Evolutionary conservation across 2,329 filamentous ascomycete species (phyloP).

Genomic region (Diaporthe sp.): DNA sequence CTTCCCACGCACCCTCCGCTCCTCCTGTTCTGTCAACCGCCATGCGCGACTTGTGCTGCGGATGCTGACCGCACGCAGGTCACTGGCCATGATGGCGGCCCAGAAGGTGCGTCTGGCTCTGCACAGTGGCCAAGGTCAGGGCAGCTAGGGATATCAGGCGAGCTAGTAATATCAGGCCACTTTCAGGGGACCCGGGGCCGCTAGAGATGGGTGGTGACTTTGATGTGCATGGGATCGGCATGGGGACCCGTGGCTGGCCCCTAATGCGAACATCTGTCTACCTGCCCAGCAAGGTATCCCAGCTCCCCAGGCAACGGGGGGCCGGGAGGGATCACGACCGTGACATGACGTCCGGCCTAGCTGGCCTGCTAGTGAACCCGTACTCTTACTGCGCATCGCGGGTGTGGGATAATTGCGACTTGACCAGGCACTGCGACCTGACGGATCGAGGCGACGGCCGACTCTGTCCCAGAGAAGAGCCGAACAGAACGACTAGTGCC

Average conservation of each 20-base stretch:
- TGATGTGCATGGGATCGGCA: conserved; percentile 29
- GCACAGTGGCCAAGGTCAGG: conserved; percentile 17
- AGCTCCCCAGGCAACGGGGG: not conserved
- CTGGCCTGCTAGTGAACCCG: conserved; percentile 1
- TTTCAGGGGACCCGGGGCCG: conserved; percentile 29
- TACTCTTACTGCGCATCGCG: not conserved
- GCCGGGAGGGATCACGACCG: conserved; percentile 7
- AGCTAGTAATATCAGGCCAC: conserved; percentile 37
- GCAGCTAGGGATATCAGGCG: conserved; percentile 22
- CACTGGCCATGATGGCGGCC: conserved; percentile 5
- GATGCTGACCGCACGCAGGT: not conserved
- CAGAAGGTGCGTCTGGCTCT: conserved; percentile 11
- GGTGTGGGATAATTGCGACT: not conserved
- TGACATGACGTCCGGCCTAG: conserved; percentile 21
- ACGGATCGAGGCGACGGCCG: not conserved
- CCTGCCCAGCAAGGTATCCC: conserved; percentile 1
- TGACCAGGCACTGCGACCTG: not conserved
- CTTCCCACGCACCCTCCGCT: conserved; percentile 6
- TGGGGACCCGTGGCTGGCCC: conserved; percentile 26
- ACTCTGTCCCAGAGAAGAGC: not conserved
- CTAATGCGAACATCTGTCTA: conserved; percentile 31
- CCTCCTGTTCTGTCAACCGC: conserved; percentile 10
- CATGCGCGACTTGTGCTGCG: not conserved
- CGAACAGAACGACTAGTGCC: conserved; percentile 8
- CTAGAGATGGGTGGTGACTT: conserved; percentile 21